Conservation (phyloP, 2,329 filamentous ascomycete species). For the Neonectria magnoliae region DNA sequence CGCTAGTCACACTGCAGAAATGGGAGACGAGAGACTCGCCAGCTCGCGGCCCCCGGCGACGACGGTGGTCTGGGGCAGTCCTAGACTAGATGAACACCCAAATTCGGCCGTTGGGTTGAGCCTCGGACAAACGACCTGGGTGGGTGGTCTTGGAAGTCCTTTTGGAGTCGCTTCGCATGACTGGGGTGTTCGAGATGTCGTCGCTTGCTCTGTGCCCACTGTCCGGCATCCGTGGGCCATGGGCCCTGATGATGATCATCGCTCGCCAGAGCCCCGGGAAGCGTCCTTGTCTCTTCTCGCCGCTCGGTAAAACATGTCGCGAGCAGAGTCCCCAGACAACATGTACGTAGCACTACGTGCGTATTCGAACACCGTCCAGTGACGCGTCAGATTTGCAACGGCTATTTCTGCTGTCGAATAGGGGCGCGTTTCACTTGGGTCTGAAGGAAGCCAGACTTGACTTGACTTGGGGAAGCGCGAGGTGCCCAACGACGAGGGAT, state of each 20-base stretch:
- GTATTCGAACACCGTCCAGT: not conserved
- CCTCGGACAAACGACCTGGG: not conserved
- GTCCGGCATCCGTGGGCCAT: not conserved
- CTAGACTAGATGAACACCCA: not conserved
- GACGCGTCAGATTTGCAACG: not conserved
- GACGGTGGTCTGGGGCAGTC: not conserved
- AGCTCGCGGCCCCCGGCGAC: not conserved
- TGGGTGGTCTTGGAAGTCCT: not conserved
- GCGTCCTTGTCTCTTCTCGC: not conserved
- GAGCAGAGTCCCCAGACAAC: not conserved
- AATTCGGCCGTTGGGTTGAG: not conserved
- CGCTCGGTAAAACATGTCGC: not conserved
- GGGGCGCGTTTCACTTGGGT: not conserved
- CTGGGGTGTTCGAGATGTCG: not conserved
- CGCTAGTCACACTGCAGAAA: constrained; percentile 8
- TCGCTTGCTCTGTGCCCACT: not conserved
- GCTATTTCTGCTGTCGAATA: not conserved
- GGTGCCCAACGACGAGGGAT: not conserved
- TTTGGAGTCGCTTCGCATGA: not conserved
- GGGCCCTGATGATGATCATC: not conserved
- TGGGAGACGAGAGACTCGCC: not conserved
- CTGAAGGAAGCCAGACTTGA: not conserved
- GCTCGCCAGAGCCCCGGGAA: not conserved
- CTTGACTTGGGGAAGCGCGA: not conserved
- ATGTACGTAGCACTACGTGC: not conserved